Base-by-base conservation (phyloP, 805 yeast genomes). In the Kodamaea kaohsiungensis region DNA sequence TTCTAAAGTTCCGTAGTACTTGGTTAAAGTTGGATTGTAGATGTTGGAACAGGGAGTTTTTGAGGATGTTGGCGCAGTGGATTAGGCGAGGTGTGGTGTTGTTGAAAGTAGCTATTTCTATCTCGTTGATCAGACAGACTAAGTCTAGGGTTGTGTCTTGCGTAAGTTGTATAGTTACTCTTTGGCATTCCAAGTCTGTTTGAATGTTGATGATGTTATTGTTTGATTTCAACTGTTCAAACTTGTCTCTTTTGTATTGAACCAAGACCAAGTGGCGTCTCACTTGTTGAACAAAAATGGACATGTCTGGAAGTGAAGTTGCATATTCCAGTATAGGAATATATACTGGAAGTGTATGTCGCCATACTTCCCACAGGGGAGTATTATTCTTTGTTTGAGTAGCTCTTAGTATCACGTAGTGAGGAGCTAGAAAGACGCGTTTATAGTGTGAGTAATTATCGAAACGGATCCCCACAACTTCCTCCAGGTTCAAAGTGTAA, bases 391-490 rank as follows among this genome's bases (percentile, higher is more conserved):
- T 51, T 12, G 46, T 15, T 17, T 40, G 10, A 8, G 50, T 39
- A 22, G 56, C 55, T 37, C 53, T 52, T n/a, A 82, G 65, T 2
- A 82, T 81, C 13, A 78, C 71, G 61, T 82, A 82, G 59, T 81
- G 84, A 1, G 85, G 82, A 1, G 65, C 60, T 3, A 63, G 43
- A 59, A 65, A 82, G 35, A 15, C 45, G 18, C 37, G 15, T 38
- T 65, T 65, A 2, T 53, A 35, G 13, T 59, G 56, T 1, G 69
- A 63, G 57, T 70, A 75, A 1, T 73, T 59, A 55, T 82, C 87
- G 59, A 81, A 81, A n/a, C 87, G 64, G 6, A 82, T 56, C 0
- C 87, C 87, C 30, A 82, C 55, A 37, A 73, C 62, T 9, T 65
- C 62, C 8, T 69, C 73, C 0, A 59, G 53, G 9, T 62, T 70